Base-by-base conservation (phyloP, 805 yeast genomes). In the Barnettozyma sp. region DNA sequence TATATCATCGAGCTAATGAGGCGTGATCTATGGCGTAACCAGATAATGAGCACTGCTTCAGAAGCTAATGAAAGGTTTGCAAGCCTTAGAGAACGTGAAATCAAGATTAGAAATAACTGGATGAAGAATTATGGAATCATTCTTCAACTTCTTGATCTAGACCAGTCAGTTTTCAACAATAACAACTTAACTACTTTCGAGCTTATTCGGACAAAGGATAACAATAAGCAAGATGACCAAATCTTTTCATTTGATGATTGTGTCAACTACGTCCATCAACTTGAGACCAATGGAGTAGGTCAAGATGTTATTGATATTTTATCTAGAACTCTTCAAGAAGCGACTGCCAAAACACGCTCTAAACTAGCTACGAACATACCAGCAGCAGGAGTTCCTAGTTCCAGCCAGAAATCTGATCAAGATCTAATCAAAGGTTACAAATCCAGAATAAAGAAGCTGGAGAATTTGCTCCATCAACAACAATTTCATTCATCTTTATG, bases 381-480 rank as follows among this genome's bases (percentile, higher is more conserved):
- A n/a, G n/a, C n/a, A n/a, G n/a, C n/a, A n/a, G n/a, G n/a, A n/a
- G n/a, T n/a, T n/a, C n/a, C n/a, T n/a, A n/a, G n/a, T n/a, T n/a
- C 16, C 21, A 17, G n/a, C 11, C 32, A 29, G 23, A 29, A 29
- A n/a, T 23, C 21, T 5, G 34, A 33, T 24, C n/a, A 21, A 4
- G 75, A 68, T 28, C 49, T 70, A 10, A 60, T 81, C 9, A 68
- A 68, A 43, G 84, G 83, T 0, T 79, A 86, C 44, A 80, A 80
- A 53, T 58, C 73, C 9, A 63, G 95, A 35, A 83, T 90, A 26
- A 75, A 73, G 42, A 82, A 82, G 46, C 66, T 90, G 35, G 96
- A 87, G 47, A 79, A 74, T 36, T 58, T 86, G 25, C 59, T 87
- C 12, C 92, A 86, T 52, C 85, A 82, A 43, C 81, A 76, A 36